phyloP scores from a whole-genome alignment of 208 protist species.

The Acanthamoeba royreba region DNA sequence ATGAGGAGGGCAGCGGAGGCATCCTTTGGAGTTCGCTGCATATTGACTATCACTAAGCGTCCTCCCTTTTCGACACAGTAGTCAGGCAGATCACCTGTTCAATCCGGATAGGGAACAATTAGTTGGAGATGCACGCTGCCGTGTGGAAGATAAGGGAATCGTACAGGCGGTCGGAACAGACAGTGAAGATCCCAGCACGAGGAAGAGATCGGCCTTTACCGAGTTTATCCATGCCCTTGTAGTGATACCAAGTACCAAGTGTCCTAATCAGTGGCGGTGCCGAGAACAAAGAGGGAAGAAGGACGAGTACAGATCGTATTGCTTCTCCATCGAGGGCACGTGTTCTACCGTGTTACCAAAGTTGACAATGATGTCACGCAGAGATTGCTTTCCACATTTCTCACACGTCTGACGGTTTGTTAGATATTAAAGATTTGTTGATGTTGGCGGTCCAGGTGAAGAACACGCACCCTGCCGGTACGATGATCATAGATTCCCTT shows the following conservation, averaged over 20 bases:
- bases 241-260: not conserved
- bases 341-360: conserved; percentile 43
- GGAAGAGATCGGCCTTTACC: conserved; percentile 39
- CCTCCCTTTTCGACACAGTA: not conserved
- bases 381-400: not conserved
- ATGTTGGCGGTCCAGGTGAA: not conserved
- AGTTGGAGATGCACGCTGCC: not conserved
- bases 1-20: not conserved
- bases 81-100: not conserved
- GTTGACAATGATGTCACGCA: conserved; percentile 47
- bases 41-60: conserved; percentile 32
- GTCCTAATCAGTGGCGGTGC: not conserved
- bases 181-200: not conserved
- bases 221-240: not conserved
- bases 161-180: not conserved
- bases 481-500: not conserved
- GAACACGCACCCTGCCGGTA: not conserved
- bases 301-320: not conserved
- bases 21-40: conserved; percentile 36
- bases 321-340: conserved; percentile 26
- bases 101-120: not conserved
- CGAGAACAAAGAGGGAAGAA: not conserved
- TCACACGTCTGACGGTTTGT: not conserved
- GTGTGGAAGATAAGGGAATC: not conserved
- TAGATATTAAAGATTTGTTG: not conserved